phyloP scores from a whole-genome alignment of 352 stramenopile species.

The Hyaloperonospora brassicae region DNA sequence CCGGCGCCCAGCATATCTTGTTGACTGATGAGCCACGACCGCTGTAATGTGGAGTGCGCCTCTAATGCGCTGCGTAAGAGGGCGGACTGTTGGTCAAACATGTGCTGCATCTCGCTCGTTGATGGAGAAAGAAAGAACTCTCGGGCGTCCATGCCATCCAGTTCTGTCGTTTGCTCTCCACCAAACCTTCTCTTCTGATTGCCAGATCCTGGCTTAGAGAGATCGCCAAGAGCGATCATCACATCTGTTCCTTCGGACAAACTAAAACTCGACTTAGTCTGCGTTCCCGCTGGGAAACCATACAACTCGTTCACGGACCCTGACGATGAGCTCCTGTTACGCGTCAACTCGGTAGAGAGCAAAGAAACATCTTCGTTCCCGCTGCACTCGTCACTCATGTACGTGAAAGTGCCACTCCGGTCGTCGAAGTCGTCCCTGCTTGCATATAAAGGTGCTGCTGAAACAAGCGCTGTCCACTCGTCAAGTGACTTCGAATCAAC shows the following conservation, averaged over 20 bases:
- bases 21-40: constrained; percentile 70
- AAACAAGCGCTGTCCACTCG: constrained; percentile 74
- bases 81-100: constrained; percentile 80
- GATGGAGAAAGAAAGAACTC: constrained; percentile 82
- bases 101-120: constrained; percentile 81
- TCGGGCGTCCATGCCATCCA: constrained; percentile 50
- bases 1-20: constrained; percentile 60
- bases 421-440: constrained; percentile 50
- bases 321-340: constrained; percentile 20
- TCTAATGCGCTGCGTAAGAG: constrained; percentile 63
- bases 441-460: constrained; percentile 54
- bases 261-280: constrained; percentile 34
- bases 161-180: constrained; percentile 35
- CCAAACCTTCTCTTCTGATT: constrained; percentile 35
- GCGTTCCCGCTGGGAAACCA: constrained; percentile 7
- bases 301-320: constrained; percentile 20
- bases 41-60: constrained; percentile 62
- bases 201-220: constrained; percentile 31
- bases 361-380: constrained; percentile 20
- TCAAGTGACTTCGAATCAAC: constrained; percentile 59
- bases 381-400: constrained; percentile 27
- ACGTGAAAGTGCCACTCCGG: constrained; percentile 12
- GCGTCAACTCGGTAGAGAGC: constrained; percentile 1
- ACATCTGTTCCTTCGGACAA: constrained; percentile 74
- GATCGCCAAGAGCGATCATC: constrained; percentile 54